phyloP scores from a whole-genome alignment of 371 early-diverging fungal genomes.

The Funneliformis caledonium region DNA sequence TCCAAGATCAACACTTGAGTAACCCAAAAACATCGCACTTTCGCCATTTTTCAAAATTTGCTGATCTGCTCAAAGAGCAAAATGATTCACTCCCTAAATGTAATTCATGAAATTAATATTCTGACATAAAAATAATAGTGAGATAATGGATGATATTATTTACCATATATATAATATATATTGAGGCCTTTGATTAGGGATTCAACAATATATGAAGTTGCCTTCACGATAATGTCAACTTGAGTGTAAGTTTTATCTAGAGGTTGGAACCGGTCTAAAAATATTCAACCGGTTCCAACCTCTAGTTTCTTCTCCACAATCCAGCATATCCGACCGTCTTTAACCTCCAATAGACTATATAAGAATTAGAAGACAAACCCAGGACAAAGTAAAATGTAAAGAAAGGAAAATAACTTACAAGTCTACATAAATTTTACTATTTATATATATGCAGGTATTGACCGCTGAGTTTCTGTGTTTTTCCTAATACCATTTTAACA shows the following conservation, averaged over 20 bases:
- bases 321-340: conserved; percentile 3
- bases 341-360: conserved; percentile 22
- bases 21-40: conserved; percentile 33
- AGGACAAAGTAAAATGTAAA: conserved; percentile 19
- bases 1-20: conserved; percentile 37
- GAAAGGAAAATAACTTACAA: conserved; percentile 18
- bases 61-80: conserved; percentile 25
- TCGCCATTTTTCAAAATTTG: conserved; percentile 17
- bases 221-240: conserved; percentile 37
- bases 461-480: conserved; percentile 1
- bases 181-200: neutral
- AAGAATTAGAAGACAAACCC: neutral
- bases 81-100: conserved; percentile 24
- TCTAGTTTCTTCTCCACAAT: neutral
- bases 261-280: no score
- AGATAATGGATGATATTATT: neutral
- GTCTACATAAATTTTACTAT: conserved; percentile 17
- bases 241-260: conserved; percentile 4
- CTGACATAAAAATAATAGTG: neutral
- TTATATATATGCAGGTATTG: conserved; percentile 1
- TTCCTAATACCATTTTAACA: no score
- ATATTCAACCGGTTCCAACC: no score
- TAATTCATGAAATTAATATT: conserved; percentile 15
- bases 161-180: conserved; percentile 38
- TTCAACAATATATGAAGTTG: conserved; percentile 36